These are phyloP conservation scores for Dothistroma septosporum DNA, from an alignment of 2,329 filamentous ascomycete genomes.

Conservation along the genomic window DNA sequence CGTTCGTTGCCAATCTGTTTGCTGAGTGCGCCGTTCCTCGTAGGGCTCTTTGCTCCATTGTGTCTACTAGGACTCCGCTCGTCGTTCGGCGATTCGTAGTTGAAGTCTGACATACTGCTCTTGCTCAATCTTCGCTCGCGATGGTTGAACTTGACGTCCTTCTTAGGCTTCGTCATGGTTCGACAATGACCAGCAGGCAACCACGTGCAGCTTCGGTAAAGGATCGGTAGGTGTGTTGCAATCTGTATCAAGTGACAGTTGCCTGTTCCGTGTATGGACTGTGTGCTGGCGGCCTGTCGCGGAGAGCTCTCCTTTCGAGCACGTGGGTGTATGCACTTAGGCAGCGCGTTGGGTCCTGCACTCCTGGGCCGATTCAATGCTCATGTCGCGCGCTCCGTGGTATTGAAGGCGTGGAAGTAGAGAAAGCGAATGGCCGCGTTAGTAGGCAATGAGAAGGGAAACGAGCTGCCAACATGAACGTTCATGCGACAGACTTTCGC, in stretches of 20 bases:
- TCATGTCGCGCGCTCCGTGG: neutral
- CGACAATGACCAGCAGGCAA: neutral
- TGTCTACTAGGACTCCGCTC: constrained; percentile 23
- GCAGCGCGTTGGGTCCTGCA: neutral
- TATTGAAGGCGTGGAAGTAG: neutral
- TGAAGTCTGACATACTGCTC: constrained; percentile 58
- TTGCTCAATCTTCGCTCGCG: constrained; percentile 52
- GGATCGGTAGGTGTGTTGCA: neutral
- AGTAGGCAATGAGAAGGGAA: neutral
- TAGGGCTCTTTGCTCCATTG: constrained; percentile 52
- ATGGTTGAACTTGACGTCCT: constrained; percentile 60
- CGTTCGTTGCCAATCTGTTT: constrained; percentile 22
- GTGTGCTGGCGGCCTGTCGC: constrained; percentile 2
- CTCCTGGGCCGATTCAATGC: neutral
- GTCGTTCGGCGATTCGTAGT: constrained; percentile 28
- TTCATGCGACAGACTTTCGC: neutral
- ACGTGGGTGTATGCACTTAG: neutral
- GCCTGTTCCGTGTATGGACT: constrained; percentile 1
- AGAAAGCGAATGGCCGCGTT: neutral
- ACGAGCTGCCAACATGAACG: neutral
- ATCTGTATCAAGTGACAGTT: neutral
- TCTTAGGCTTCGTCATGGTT: constrained; percentile 51
- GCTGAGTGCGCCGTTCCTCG: constrained; percentile 39
- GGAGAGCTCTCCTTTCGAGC: constrained; percentile 7
- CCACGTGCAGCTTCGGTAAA: constrained; percentile 1